A percentile compares a stretch with the other conserved stretches of the same genome.
Conservation (phyloP, 352 stramenopile genomes). For the Hyphochytrium catenoides region DNA sequence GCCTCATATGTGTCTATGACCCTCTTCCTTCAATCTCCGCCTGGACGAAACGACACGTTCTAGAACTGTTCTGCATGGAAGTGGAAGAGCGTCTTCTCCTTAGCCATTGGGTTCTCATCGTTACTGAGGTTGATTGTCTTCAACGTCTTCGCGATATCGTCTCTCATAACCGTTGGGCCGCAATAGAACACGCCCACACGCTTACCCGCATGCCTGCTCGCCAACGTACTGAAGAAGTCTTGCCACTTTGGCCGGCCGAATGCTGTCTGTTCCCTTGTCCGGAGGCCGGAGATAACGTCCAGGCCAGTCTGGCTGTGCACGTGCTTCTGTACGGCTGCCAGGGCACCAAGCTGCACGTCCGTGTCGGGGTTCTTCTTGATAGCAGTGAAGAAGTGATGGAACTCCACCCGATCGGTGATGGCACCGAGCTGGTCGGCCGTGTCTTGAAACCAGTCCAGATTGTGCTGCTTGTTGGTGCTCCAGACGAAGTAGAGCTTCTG, state of each 20-base stretch:
- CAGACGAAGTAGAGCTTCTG: conserved; percentile 11
- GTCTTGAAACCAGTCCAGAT: conserved; percentile 9
- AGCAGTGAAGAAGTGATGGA: conserved; percentile 10
- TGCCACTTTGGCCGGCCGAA: conserved; percentile 48
- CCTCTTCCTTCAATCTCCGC: too few species aligned
- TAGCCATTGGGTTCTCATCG: too few species aligned
- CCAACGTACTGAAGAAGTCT: conserved; percentile 24
- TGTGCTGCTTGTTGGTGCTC: conserved; percentile 8
- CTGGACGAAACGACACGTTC: too few species aligned
- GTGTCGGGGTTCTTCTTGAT: too few species aligned
- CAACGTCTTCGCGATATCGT: too few species aligned
- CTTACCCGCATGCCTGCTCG: conserved; percentile 15
- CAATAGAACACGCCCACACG: conserved; percentile 54
- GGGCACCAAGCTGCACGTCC: conserved; percentile 3
- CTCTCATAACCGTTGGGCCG: too few species aligned
- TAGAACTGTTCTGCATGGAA: too few species aligned
- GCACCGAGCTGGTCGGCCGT: conserved; percentile 13
- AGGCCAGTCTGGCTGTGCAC: conserved; percentile 23
- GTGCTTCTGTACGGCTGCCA: background rate
- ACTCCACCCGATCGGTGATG: conserved; percentile 2
- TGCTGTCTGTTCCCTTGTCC: conserved; percentile 43
- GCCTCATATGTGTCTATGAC: too few species aligned
- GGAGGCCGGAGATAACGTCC: conserved; percentile 34
- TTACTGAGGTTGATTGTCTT: too few species aligned
- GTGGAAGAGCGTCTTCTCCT: too few species aligned